These are phyloP conservation scores for Aspergillus texensis DNA, from an alignment of 2,329 filamentous ascomycete species.

Conservation along the genomic window DNA sequence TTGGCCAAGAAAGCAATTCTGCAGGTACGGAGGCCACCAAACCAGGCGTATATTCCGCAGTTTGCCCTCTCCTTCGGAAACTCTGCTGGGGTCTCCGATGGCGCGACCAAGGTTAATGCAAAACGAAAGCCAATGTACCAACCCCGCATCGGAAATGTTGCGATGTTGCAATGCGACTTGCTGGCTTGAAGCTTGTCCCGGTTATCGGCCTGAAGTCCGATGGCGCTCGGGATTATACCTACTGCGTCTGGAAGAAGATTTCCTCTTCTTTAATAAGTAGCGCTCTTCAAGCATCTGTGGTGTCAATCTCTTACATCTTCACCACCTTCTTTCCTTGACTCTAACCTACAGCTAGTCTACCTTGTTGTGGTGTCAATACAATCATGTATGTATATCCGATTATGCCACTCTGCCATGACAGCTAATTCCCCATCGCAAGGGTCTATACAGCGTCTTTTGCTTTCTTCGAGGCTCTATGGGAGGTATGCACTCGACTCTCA, in stretches of 20 bases:
- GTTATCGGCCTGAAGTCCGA: neutral
- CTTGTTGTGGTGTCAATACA: neutral
- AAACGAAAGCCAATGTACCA: neutral
- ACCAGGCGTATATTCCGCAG: neutral
- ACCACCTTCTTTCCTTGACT: neutral
- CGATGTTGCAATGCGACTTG: neutral
- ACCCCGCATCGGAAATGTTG: slow-evolving; percentile 20
- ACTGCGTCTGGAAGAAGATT: neutral
- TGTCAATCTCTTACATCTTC: neutral
- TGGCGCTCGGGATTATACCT: neutral
- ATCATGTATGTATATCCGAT: slow-evolving; percentile 8
- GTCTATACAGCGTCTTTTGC: slow-evolving; percentile 73
- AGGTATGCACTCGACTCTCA: slow-evolving; percentile 51
- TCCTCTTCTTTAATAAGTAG: neutral
- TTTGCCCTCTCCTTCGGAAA: neutral
- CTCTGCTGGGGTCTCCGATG: neutral
- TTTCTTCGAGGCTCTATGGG: slow-evolving; percentile 73
- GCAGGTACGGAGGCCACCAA: neutral
- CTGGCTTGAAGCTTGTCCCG: neutral
- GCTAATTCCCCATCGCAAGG: slow-evolving; percentile 22
- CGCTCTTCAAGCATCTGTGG: neutral
- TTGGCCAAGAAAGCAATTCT: neutral
- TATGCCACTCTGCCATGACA: too few species aligned
- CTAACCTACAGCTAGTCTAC: neutral
- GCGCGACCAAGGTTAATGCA: neutral